These are phyloP conservation scores for Xylaria sp. DNA, from an alignment of 2,329 filamentous ascomycete species.

Conservation along the genomic window DNA sequence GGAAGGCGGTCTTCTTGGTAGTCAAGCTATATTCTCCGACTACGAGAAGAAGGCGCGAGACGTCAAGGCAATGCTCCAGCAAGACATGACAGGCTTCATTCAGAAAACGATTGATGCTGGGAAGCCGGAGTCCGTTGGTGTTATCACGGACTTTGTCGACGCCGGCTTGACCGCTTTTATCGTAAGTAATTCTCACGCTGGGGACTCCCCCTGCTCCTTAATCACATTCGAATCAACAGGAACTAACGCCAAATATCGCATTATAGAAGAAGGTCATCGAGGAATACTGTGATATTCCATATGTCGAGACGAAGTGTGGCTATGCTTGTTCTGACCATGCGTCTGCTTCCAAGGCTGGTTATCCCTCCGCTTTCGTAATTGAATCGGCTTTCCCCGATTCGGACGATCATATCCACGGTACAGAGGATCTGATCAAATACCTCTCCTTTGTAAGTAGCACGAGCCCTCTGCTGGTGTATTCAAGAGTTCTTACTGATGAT, in stretches of 20 bases:
- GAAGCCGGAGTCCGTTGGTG: conserved; percentile 82
- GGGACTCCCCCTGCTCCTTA: not conserved
- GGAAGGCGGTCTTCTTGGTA: conserved; percentile 70
- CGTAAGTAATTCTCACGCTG: conserved; percentile 30
- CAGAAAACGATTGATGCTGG: conserved; percentile 83
- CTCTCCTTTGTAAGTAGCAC: conserved; percentile 64
- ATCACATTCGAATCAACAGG: not conserved
- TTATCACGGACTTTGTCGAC: conserved; percentile 93
- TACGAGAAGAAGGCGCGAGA: conserved; percentile 77
- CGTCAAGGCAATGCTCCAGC: conserved; percentile 96
- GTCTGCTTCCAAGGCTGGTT: conserved; percentile 74
- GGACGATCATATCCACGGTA: conserved; percentile 72
- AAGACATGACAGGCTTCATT: conserved; percentile 95
- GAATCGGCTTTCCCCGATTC: conserved; percentile 72
- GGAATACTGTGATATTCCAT: conserved; percentile 88
- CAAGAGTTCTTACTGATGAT: conserved; percentile 1
- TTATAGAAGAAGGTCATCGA: conserved; percentile 75
- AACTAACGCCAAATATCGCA: not conserved
- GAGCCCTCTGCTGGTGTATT: not conserved
- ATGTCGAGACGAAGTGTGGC: conserved; percentile 84
- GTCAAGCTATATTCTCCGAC: conserved; percentile 83
- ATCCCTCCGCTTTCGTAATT: conserved; percentile 77
- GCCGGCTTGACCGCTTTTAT: conserved; percentile 83
- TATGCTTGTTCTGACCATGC: conserved; percentile 83
- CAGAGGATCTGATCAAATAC: conserved; percentile 72